Evolutionary conservation across 805 yeast genomes (phyloP).

Genomic region (Yamadazyma olivae): DNA sequence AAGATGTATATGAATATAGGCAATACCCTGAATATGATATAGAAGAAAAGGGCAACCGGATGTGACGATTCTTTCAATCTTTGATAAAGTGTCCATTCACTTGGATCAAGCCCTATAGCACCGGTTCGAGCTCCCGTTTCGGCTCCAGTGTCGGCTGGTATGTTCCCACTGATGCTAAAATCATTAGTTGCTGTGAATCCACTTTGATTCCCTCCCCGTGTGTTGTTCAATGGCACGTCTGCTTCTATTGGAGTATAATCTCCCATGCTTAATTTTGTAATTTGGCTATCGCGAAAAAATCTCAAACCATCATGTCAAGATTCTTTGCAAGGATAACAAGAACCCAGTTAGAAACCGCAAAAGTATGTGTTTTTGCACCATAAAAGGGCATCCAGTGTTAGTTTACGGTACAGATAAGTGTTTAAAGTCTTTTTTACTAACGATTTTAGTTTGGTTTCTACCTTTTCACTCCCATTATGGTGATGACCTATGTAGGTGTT

Average conservation of each 20-base stretch:
- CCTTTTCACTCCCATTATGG: conserved; percentile 80
- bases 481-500: conserved; percentile 90
- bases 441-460: conserved; percentile 70
- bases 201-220: too few relatives aligned
- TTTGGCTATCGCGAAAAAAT: not conserved
- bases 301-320: conserved; percentile 16
- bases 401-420: too few relatives aligned
- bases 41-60: conserved; percentile 72
- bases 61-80: conserved; percentile 68
- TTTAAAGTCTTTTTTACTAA: conserved; percentile 7
- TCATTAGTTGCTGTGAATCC: too few relatives aligned
- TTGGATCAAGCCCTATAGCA: conserved; percentile 4
- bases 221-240: conserved; percentile 17
- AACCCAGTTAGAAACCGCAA: conserved; percentile 43
- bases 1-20: conserved; percentile 67
- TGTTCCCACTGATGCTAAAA: not conserved
- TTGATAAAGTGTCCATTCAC: conserved; percentile 16
- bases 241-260: conserved; percentile 30
- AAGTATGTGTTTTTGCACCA: conserved; percentile 31
- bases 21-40: conserved; percentile 56
- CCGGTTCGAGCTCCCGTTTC: not conserved
- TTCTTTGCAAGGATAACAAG: conserved; percentile 37
- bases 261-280: conserved; percentile 2
- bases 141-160: not conserved
- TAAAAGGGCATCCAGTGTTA: too few relatives aligned